These are phyloP conservation scores for Magnaporthales sp. DNA, from an alignment of 2,329 filamentous ascomycete genomes.

Conservation along the genomic window DNA sequence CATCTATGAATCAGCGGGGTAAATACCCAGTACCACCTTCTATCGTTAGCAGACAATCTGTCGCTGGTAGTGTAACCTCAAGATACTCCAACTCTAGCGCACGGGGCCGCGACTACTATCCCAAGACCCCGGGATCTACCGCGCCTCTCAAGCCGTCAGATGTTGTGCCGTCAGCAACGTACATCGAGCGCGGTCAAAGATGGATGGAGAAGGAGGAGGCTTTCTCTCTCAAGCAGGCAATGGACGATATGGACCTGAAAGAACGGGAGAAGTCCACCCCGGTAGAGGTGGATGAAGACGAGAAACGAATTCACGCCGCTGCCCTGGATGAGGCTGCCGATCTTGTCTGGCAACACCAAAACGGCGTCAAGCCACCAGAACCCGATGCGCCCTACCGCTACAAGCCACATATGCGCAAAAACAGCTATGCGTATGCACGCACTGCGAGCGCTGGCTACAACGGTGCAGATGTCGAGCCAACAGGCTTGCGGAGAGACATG, in stretches of 20 bases:
- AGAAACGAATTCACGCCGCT: constrained; percentile 55
- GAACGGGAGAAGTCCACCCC: constrained; percentile 29
- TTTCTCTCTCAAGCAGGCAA: constrained; percentile 58
- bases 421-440: constrained; percentile 62
- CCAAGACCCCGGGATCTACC: constrained; percentile 25
- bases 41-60: constrained; percentile 27
- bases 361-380: constrained; percentile 43
- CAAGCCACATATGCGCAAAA: constrained; percentile 57
- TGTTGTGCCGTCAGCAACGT: constrained; percentile 56
- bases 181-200: constrained; percentile 64
- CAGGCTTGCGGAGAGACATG: constrained; percentile 34
- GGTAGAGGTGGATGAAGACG: constrained; percentile 39
- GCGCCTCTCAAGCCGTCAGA: constrained; percentile 45
- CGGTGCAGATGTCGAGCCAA: constrained; percentile 35
- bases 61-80: constrained; percentile 38
- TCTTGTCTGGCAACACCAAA: constrained; percentile 68
- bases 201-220: constrained; percentile 80
- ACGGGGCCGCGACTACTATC: constrained; percentile 43
- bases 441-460: constrained; percentile 48
- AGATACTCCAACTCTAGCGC: constrained; percentile 38
- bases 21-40: constrained; percentile 20
- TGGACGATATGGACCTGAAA: constrained; percentile 62
- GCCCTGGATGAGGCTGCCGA: constrained; percentile 72
- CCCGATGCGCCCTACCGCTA: constrained; percentile 61
- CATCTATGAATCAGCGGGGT: constrained; percentile 14